These are phyloP conservation scores for Santalum album DNA, from an alignment of 164 flowering plant genomes.

Conservation along the genomic window DNA sequence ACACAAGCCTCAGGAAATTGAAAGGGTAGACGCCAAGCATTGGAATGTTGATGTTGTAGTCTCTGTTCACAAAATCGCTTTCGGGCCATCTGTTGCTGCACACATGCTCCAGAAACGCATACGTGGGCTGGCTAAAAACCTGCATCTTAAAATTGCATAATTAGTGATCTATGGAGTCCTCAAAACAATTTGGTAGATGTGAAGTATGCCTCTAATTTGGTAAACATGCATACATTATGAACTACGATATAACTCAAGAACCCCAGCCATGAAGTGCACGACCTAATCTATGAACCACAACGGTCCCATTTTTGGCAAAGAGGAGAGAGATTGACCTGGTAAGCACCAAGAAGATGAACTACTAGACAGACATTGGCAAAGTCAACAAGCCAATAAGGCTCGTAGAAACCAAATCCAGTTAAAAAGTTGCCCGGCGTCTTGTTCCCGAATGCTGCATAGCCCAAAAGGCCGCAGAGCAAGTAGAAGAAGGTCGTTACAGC, in stretches of 20 bases:
- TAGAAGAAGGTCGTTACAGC: slow-evolving; percentile 47
- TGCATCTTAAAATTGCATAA: too few relatives aligned
- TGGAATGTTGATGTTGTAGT: slow-evolving; percentile 7
- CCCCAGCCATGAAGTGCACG: too few relatives aligned
- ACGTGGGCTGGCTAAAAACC: slow-evolving; percentile 35
- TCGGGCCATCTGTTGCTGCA: slow-evolving; percentile 18
- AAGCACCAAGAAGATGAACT: slow-evolving; percentile 71
- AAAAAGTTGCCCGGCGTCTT: slow-evolving; percentile 74
- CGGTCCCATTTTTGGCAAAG: too few relatives aligned
- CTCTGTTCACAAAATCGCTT: slow-evolving; percentile 12
- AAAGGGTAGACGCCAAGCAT: slow-evolving; percentile 3
- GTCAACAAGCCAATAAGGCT: slow-evolving; percentile 78
- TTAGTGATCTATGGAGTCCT: too few relatives aligned
- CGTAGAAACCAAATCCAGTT: slow-evolving; percentile 77
- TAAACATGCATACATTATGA: too few relatives aligned
- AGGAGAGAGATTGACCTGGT: too few relatives aligned
- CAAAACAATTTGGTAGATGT: too few relatives aligned
- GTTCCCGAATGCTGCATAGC: slow-evolving; percentile 82
- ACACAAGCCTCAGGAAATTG: slow-evolving; percentile 19
- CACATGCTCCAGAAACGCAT: slow-evolving; percentile 18
- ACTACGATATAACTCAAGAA: too few relatives aligned
- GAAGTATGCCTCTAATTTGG: too few relatives aligned
- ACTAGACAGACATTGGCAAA: slow-evolving; percentile 50
- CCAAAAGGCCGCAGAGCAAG: slow-evolving; percentile 48
- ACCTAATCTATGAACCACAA: too few relatives aligned